Conservation (phyloP, 495 filamentous ascomycete genomes). For the Podospora comata region DNA sequence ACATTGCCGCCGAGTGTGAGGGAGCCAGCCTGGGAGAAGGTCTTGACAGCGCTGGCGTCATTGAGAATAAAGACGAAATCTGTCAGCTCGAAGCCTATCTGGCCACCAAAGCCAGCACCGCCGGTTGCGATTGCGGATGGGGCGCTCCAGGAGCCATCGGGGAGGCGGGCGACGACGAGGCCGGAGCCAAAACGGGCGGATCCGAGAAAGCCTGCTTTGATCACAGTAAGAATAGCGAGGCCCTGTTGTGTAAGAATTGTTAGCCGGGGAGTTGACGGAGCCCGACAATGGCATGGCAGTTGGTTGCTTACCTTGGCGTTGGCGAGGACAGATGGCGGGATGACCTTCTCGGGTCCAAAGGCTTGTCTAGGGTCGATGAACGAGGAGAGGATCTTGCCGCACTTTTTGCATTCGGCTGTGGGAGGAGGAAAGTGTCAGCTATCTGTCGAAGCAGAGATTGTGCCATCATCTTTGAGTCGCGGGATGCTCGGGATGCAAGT, state of each 20-base stretch:
- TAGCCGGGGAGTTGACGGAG: constrained; percentile 8
- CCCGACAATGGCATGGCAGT: background rate
- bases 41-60: constrained; percentile 84
- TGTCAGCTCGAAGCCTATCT: constrained; percentile 96
- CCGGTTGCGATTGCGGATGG: constrained; percentile 88
- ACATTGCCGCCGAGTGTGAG: constrained; percentile 95
- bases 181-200: constrained; percentile 91
- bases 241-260: constrained; percentile 54
- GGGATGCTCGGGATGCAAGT: constrained; percentile 20
- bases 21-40: constrained; percentile 88
- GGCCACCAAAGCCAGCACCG: constrained; percentile 91
- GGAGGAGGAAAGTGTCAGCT: constrained; percentile 15
- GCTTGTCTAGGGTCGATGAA: constrained; percentile 93
- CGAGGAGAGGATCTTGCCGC: constrained; percentile 86
- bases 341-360: constrained; percentile 96
- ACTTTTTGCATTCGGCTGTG: constrained; percentile 83
- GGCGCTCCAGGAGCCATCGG: constrained; percentile 89
- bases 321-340: constrained; percentile 84
- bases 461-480: background rate
- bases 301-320: constrained; percentile 73
- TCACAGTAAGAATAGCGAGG: constrained; percentile 87
- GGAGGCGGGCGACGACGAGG: constrained; percentile 87
- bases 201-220: constrained; percentile 95
- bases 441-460: background rate
- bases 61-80: constrained; percentile 99